Evolutionary conservation across 257 asterid genomes (phyloP).

Genomic region (Forsythia suspensa): DNA sequence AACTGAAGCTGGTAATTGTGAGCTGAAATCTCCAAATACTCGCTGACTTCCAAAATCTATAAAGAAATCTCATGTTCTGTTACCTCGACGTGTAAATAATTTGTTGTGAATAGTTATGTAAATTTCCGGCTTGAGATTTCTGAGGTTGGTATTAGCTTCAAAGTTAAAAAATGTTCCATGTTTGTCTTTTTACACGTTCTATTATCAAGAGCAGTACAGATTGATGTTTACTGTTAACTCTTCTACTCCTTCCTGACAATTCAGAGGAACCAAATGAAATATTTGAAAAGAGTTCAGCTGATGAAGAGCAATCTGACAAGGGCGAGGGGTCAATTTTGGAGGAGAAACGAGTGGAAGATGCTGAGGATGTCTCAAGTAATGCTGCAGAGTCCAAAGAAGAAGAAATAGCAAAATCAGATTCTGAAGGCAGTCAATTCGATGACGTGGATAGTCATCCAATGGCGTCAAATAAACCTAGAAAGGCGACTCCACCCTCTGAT

Average conservation of each 20-base stretch:
- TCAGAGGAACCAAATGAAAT: conserved; percentile 42
- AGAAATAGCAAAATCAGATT: conserved; percentile 18
- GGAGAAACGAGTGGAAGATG: conserved; percentile 39
- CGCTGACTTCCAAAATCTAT: neutral
- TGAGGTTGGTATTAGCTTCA: neutral
- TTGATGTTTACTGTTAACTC: conserved; percentile 7
- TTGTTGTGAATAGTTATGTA: neutral
- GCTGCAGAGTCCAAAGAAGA: conserved; percentile 50
- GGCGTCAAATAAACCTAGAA: conserved; percentile 23
- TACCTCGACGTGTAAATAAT: neutral
- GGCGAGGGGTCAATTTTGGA: conserved; percentile 8
- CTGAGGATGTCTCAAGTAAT: conserved; percentile 41
- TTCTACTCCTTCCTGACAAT: conserved; percentile 11
- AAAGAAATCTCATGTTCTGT: neutral
- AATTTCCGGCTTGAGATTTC: neutral
- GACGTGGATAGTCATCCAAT: conserved; percentile 27
- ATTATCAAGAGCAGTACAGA: neutral
- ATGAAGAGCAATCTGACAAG: conserved; percentile 43
- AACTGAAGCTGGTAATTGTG: neutral
- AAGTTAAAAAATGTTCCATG: neutral
- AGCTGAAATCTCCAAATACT: neutral
- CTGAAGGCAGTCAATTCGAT: conserved; percentile 46
- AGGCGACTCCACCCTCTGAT: conserved; percentile 31
- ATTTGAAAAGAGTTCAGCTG: conserved; percentile 30
- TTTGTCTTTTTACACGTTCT: neutral